A percentile compares a stretch with the other conserved stretches of the same genome.
phyloP scores from a whole-genome alignment of 2,329 filamentous ascomycete species.

The Lomentospora prolificans region DNA sequence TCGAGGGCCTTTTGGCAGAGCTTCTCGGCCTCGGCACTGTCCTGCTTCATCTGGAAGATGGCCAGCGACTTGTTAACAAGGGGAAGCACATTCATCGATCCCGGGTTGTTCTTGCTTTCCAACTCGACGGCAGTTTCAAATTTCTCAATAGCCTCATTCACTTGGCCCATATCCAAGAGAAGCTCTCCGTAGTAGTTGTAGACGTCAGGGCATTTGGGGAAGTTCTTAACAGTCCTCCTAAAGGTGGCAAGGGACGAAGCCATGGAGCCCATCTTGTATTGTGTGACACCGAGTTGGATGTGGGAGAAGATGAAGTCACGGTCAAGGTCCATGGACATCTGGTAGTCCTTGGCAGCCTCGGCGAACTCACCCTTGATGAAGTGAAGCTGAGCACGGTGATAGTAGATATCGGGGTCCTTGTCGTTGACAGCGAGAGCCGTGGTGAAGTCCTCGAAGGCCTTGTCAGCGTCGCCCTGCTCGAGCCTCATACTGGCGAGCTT shows the following conservation, averaged over 20 bases:
- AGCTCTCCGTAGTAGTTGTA: constrained; percentile 99
- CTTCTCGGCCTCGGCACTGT: constrained; percentile 89
- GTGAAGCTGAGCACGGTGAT: constrained; percentile 95
- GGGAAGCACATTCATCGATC: constrained; percentile 94
- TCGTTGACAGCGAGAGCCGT: constrained; percentile 76
- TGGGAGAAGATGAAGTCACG: constrained; percentile 97
- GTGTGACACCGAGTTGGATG: constrained; percentile 96
- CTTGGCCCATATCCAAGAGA: constrained; percentile 92
- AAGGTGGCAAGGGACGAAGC: constrained; percentile 98
- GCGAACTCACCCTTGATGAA: constrained; percentile 94
- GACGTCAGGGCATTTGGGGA: constrained; percentile 89
- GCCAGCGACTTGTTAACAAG: constrained; percentile 98
- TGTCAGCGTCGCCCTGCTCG: constrained; percentile 76
- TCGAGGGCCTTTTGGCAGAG: constrained; percentile 96
- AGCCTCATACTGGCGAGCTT: constrained; percentile 98
- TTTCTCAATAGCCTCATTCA: constrained; percentile 89
- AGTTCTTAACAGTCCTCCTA: constrained; percentile 96
- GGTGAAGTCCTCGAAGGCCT: constrained; percentile 79
- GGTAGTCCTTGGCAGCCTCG: constrained; percentile 94
- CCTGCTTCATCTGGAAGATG: constrained; percentile 96
- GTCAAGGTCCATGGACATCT: constrained; percentile 97
- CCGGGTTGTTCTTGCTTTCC: constrained; percentile 88
- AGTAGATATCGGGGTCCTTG: constrained; percentile 93
- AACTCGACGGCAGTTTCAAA: constrained; percentile 98
- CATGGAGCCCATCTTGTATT: constrained; percentile 99